Evolutionary conservation across 805 yeast genomes (phyloP).

Genomic region (Teunomyces barrocoloradensis): DNA sequence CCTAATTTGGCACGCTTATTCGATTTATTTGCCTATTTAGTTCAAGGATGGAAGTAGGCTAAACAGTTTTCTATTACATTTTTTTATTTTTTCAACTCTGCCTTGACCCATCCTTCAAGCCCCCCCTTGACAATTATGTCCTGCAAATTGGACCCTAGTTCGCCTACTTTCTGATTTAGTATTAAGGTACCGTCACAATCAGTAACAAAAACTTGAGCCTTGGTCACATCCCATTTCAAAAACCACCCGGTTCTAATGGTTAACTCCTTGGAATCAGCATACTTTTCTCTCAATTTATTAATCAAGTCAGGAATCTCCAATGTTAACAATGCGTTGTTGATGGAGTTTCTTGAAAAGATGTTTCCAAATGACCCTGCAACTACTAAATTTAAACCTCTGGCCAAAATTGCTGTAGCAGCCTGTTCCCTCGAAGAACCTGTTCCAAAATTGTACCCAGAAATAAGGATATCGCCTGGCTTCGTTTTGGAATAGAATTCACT

Average conservation of each 20-base stretch:
- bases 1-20: neutral
- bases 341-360: constrained; percentile 92
- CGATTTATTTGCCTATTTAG: constrained; percentile 1
- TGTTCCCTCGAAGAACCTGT: constrained; percentile 99
- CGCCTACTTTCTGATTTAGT: constrained; percentile 87
- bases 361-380: constrained; percentile 98
- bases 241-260: constrained; percentile 95
- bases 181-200: constrained; percentile 63
- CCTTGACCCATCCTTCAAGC: constrained; percentile 95
- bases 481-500: constrained; percentile 80
- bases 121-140: constrained; percentile 98
- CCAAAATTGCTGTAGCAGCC: constrained; percentile 97
- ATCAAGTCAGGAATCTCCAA: constrained; percentile 90
- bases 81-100: constrained; percentile 44
- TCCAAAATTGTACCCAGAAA: constrained; percentile 94
- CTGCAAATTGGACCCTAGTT: constrained; percentile 90
- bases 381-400: constrained; percentile 87
- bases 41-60: neutral
- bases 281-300: constrained; percentile 68
- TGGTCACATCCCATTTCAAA: constrained; percentile 89
- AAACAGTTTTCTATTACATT: neutral
- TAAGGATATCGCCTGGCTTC: constrained; percentile 81
- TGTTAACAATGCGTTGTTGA: constrained; percentile 92
- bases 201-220: constrained; percentile 73
- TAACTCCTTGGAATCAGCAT: constrained; percentile 57